Evolutionary conservation across 176 grass and related monocot species (phyloP).

Genomic region (Phragmites australis): DNA sequence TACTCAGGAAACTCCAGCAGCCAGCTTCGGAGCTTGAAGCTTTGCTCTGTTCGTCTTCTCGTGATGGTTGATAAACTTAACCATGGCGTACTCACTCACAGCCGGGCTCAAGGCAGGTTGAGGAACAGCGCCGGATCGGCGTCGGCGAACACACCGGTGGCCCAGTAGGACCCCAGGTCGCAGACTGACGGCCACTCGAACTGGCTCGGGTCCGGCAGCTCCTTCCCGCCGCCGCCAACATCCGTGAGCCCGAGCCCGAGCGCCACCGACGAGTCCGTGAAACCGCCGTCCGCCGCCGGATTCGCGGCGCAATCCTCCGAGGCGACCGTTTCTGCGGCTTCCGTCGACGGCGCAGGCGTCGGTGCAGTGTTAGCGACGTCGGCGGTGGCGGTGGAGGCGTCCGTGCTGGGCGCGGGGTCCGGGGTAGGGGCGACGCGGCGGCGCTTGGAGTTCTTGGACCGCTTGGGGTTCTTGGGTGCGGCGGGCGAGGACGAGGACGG

Average conservation of each 20-base stretch:
- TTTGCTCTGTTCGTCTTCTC: not conserved
- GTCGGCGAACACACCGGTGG: conserved; percentile 38
- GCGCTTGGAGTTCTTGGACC: conserved; percentile 50
- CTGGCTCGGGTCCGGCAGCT: conserved; percentile 25
- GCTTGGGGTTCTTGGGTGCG: conserved; percentile 10
- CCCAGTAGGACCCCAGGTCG: conserved; percentile 52
- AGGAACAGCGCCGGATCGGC: conserved; percentile 49
- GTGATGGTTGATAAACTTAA: not conserved
- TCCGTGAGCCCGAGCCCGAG: conserved; percentile 17
- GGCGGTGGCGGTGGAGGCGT: not conserved
- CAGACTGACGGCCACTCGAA: conserved; percentile 62
- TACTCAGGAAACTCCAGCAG: not conserved
- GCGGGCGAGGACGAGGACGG: not conserved
- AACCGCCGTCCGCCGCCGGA: not conserved
- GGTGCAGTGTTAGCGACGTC: not conserved
- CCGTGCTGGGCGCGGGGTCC: not conserved
- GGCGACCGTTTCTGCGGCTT: not conserved
- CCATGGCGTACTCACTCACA: not conserved
- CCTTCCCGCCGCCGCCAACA: not conserved
- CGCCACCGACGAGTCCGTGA: not conserved
- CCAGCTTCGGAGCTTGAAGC: not conserved
- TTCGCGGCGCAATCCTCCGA: not conserved
- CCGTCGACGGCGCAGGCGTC: not conserved
- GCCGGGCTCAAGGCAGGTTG: conserved; percentile 39
- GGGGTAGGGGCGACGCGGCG: conserved; percentile 28